phyloP scores from a whole-genome alignment of 2,329 filamentous ascomycete species.

The Colletotrichum coccodes region DNA sequence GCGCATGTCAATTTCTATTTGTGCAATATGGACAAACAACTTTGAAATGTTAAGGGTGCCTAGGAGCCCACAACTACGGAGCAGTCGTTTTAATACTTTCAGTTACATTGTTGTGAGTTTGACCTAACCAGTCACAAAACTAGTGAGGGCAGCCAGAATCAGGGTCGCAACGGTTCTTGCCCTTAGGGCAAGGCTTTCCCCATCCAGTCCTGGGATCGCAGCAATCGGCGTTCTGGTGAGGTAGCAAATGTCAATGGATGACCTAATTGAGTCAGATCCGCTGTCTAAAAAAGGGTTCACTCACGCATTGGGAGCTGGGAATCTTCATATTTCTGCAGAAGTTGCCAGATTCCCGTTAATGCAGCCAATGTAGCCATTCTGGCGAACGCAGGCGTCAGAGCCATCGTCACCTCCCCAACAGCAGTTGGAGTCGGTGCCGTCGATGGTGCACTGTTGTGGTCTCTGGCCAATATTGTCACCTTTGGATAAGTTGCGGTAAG shows the following conservation, averaged over 20 bases:
- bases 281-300: neutral
- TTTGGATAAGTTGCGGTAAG: neutral
- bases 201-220: conserved; percentile 6
- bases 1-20: no score
- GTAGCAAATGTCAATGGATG: no score
- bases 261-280: no score
- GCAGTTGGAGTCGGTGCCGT: conserved; percentile 3
- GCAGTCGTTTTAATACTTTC: no score
- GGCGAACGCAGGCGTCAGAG: neutral
- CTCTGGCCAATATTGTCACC: neutral
- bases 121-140: no score
- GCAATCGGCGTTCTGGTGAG: neutral
- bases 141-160: neutral
- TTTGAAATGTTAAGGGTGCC: no score
- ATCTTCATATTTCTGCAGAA: neutral
- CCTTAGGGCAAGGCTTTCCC: conserved; percentile 12
- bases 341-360: conserved; percentile 3
- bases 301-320: neutral
- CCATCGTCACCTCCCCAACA: conserved; percentile 1
- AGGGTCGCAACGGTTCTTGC: conserved; percentile 8
- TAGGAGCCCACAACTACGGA: no score
- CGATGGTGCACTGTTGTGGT: neutral
- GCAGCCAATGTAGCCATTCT: conserved; percentile 8
- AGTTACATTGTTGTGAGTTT: no score
- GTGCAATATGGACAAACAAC: no score